Conservation (phyloP, 139 green algal genomes). For the Chlorella sorokiniana region DNA sequence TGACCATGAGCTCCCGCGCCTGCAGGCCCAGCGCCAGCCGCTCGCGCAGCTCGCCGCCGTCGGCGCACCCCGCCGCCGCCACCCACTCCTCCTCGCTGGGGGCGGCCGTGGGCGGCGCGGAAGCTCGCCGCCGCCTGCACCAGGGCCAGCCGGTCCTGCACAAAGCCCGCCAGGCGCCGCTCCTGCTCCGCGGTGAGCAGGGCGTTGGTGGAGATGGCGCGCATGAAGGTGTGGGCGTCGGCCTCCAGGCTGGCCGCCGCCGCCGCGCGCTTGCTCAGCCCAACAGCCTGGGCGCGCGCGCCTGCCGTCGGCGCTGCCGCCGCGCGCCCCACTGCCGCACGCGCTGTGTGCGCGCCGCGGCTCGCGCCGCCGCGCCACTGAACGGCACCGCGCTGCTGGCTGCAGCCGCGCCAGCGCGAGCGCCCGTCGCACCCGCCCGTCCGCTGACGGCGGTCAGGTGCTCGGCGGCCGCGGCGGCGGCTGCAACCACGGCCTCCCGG, state of each 20-base stretch:
- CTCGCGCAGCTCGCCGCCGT: slow-evolving; percentile 29
- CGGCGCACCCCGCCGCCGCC: slow-evolving; percentile 36
- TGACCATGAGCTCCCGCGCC: slow-evolving; percentile 86
- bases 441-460: neutral
- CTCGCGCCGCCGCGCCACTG: neutral
- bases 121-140: slow-evolving; percentile 56
- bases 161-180: slow-evolving; percentile 69
- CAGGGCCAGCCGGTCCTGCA: slow-evolving; percentile 75
- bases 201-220: slow-evolving; percentile 21
- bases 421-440: neutral
- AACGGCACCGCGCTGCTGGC: neutral
- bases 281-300: neutral
- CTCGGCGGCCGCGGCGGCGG: neutral
- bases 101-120: slow-evolving; percentile 46
- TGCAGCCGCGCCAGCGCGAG: neutral
- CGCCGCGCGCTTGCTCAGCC: slow-evolving; percentile 17
- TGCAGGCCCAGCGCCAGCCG: slow-evolving; percentile 53
- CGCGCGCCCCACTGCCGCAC: slow-evolving; percentile 17
- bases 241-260: slow-evolving; percentile 12
- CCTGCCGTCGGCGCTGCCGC: neutral
- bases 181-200: slow-evolving; percentile 79
- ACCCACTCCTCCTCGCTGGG: slow-evolving; percentile 66
- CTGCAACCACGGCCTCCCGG: neutral
- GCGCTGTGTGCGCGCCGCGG: slow-evolving; percentile 4
- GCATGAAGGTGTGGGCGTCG: slow-evolving; percentile 24